These are phyloP conservation scores for Russula lepida DNA, from an alignment of 768 basidiomycete species.

Conservation along the genomic window DNA sequence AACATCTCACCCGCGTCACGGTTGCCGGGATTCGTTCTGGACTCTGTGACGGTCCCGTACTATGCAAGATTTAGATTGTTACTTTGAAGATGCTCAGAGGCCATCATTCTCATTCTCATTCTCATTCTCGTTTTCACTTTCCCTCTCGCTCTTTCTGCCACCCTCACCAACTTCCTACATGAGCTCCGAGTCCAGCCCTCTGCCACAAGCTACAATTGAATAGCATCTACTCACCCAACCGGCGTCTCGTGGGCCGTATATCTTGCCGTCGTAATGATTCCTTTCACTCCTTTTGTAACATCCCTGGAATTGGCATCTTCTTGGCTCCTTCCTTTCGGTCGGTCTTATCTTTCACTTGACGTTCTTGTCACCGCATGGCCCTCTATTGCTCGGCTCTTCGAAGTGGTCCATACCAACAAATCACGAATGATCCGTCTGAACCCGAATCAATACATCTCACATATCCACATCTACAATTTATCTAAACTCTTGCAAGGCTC, in stretches of 20 bases:
- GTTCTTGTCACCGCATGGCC: neutral
- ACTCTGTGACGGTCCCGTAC: neutral
- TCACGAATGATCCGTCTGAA: too few relatives aligned
- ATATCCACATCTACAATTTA: too few relatives aligned
- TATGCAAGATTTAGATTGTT: neutral
- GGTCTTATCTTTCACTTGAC: slow-evolving; percentile 3
- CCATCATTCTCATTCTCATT: neutral
- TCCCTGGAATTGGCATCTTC: neutral
- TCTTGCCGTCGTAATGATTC: neutral
- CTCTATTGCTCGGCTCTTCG: neutral
- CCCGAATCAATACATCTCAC: too few relatives aligned
- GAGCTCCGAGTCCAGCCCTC: neutral
- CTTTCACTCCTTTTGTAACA: neutral
- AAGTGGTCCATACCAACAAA: neutral
- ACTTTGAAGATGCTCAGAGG: neutral
- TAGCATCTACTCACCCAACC: neutral
- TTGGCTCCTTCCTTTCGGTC: neutral
- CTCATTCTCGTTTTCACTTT: too few relatives aligned
- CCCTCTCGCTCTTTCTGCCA: neutral
- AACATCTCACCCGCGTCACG: neutral
- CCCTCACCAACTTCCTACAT: neutral
- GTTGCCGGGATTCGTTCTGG: neutral
- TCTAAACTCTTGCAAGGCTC: neutral
- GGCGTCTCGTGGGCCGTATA: neutral
- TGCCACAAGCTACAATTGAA: too few relatives aligned